phyloP scores from a whole-genome alignment of 2,329 filamentous ascomycete species.

The Pseudogymnoascus sp. region DNA sequence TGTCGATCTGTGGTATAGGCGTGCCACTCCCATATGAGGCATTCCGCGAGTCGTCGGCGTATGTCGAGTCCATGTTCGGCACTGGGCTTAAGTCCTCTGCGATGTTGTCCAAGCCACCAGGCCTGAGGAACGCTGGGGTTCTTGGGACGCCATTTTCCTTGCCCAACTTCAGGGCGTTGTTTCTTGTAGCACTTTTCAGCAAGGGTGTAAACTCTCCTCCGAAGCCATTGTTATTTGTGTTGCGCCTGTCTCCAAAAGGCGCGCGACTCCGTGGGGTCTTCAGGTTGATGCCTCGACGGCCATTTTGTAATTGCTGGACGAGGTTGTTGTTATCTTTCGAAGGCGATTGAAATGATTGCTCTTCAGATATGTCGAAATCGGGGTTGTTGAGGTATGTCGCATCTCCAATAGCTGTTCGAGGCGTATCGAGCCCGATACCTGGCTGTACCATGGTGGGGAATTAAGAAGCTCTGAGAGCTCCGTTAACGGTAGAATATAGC shows the following conservation, averaged over 20 bases:
- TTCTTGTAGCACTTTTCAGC: constrained; percentile 72
- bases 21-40: constrained; percentile 60
- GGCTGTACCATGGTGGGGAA: constrained; percentile 52
- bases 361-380: constrained; percentile 78
- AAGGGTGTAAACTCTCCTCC: constrained; percentile 86
- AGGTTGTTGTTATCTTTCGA: constrained; percentile 69
- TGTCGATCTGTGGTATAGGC: constrained; percentile 66
- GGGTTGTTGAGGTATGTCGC: constrained; percentile 68
- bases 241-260: constrained; percentile 64
- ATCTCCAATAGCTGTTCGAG: constrained; percentile 77
- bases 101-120: constrained; percentile 52
- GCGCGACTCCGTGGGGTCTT: constrained; percentile 66
- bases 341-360: constrained; percentile 79
- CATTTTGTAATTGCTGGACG: constrained; percentile 66
- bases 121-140: constrained; percentile 62
- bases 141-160: constrained; percentile 55
- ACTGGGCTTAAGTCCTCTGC: constrained; percentile 68
- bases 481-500: not conserved
- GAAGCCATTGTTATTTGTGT: constrained; percentile 54
- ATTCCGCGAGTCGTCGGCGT: constrained; percentile 56
- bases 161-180: constrained; percentile 58
- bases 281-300: constrained; percentile 49
- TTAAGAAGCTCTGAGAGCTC: constrained; percentile 14
- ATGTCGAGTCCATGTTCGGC: constrained; percentile 66
- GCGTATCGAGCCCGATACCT: constrained; percentile 69